These are phyloP conservation scores for Coelastrella sp. DNA, from an alignment of 139 green algal genomes.

Conservation along the genomic window DNA sequence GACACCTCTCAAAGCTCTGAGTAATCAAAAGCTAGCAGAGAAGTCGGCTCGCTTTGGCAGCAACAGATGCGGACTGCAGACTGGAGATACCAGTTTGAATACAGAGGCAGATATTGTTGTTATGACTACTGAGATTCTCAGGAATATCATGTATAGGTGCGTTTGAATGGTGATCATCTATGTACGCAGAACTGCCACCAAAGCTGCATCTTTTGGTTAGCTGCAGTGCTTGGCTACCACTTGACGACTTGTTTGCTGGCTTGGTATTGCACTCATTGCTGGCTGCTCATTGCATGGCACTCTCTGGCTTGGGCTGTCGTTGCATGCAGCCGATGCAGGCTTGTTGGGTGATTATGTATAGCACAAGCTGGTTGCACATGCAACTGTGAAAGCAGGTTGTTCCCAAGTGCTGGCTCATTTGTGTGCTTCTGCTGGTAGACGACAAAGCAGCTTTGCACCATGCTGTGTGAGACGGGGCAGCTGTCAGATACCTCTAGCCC, in stretches of 20 bases:
- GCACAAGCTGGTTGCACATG: too few species aligned
- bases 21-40: conserved; percentile 96
- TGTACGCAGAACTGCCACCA: background rate
- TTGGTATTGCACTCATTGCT: too few species aligned
- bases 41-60: conserved; percentile 83
- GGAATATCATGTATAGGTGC: conserved; percentile 97
- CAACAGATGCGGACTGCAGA: conserved; percentile 78
- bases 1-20: conserved; percentile 91
- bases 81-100: conserved; percentile 94
- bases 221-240: background rate
- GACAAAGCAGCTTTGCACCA: too few species aligned
- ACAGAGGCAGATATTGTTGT: conserved; percentile 90
- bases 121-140: conserved; percentile 99
- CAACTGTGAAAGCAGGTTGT: too few species aligned
- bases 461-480: background rate
- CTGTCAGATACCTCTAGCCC: too few species aligned
- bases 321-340: too few species aligned
- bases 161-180: background rate
- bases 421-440: background rate
- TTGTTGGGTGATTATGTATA: too few species aligned
- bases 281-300: too few species aligned
- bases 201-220: background rate
- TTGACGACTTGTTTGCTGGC: too few species aligned
- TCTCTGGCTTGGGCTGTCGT: too few species aligned
- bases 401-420: background rate